Conservation (phyloP, 805 yeast genomes). For the Debaryomyces hansenii region DNA sequence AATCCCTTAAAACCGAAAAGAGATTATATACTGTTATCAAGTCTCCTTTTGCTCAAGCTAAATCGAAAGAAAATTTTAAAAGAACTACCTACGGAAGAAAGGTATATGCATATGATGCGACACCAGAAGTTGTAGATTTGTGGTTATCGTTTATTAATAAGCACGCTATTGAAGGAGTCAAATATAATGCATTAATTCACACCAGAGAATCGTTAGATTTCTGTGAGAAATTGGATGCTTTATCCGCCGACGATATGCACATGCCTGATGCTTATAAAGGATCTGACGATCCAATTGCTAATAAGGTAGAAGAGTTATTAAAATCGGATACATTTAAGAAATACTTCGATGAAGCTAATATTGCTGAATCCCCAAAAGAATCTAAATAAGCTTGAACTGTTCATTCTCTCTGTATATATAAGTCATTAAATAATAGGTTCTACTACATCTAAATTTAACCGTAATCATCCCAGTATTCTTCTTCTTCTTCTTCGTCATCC, state of each 20-base stretch:
- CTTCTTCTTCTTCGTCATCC: constrained; percentile 56
- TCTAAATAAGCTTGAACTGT: constrained; percentile 1
- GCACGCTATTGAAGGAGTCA: constrained; percentile 78
- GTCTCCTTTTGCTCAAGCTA: constrained; percentile 93
- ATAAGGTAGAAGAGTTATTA: constrained; percentile 69
- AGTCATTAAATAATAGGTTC: not conserved
- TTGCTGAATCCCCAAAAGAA: not conserved
- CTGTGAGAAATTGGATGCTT: constrained; percentile 26
- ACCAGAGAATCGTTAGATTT: constrained; percentile 34
- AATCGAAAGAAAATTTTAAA: constrained; percentile 90
- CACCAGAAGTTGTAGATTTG: constrained; percentile 79
- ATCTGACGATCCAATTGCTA: constrained; percentile 50
- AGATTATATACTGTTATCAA: constrained; percentile 92
- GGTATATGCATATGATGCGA: constrained; percentile 78
- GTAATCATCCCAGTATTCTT: constrained; percentile 81
- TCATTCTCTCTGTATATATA: constrained; percentile 1
- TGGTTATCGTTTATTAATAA: constrained; percentile 78
- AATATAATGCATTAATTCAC: constrained; percentile 67
- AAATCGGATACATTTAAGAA: constrained; percentile 69
- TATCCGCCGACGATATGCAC: constrained; percentile 24
- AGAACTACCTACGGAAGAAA: constrained; percentile 78
- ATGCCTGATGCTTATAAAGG: constrained; percentile 36
- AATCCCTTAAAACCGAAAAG: constrained; percentile 64
- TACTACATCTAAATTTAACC: constrained; percentile 42
- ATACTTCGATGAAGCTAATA: constrained; percentile 34